Percentiles rank a stretch among this genome's conserved stretches.
Conservation (phyloP, 202 grass and related monocot species). For the Eragrostis tef region DNA sequence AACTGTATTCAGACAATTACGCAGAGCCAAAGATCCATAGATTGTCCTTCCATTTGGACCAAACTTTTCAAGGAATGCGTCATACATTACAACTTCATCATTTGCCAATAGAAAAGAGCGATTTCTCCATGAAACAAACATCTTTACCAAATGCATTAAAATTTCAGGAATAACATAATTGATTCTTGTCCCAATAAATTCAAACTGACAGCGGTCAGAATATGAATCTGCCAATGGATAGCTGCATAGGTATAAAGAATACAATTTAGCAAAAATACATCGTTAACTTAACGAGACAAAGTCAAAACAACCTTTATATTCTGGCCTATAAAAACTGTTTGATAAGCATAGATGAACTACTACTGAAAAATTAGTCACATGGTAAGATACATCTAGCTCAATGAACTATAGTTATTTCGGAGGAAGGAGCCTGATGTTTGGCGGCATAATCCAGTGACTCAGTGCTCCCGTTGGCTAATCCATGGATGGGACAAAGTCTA, state of each 20-base stretch:
- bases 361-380: neutral
- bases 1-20: neutral
- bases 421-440: no score
- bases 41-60: neutral
- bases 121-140: neutral
- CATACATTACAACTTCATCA: neutral
- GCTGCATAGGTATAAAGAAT: constrained; percentile 9
- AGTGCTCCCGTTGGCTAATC: no score
- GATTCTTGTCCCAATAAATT: neutral
- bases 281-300: no score
- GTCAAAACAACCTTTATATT: no score
- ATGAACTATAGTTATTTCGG: no score
- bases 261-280: neutral
- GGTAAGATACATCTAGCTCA: no score
- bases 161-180: constrained; percentile 1
- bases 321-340: no score
- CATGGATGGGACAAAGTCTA: no score
- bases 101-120: neutral
- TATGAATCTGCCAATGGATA: neutral
- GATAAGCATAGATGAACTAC: neutral
- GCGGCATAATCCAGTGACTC: no score
- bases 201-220: neutral
- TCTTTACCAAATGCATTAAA: neutral
- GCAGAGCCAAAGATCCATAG: neutral
- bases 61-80: neutral